Percentiles rank a stretch among this genome's conserved stretches.
Evolutionary conservation across 129 eudicot genomes (phyloP).

Genomic region (Saposhnikovia divaricata): DNA sequence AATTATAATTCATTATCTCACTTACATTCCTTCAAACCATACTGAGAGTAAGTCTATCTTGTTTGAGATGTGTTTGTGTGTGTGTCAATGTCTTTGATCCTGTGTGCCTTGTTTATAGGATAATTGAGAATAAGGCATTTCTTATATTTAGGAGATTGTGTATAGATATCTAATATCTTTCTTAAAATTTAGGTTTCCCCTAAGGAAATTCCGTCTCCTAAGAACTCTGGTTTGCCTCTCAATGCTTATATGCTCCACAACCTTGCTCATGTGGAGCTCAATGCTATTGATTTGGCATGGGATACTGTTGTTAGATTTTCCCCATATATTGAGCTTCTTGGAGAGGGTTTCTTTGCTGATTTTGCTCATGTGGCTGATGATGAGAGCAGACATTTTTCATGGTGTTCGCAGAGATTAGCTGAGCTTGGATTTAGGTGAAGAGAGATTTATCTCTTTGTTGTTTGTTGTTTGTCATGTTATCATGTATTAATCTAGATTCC

Average conservation of each 20-base stretch:
- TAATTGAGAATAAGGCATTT: background rate
- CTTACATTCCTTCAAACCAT: background rate
- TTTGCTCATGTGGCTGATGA: conserved; percentile 98
- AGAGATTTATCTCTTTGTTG: background rate
- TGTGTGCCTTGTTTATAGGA: background rate
- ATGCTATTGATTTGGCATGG: conserved; percentile 98
- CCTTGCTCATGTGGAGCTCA: conserved; percentile 96
- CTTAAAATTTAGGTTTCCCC: conserved; percentile 64
- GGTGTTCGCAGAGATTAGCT: conserved; percentile 87
- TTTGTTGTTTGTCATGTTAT: background rate
- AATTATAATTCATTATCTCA: background rate
- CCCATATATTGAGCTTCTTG: conserved; percentile 59
- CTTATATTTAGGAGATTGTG: background rate
- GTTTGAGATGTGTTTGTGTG: background rate
- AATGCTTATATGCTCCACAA: conserved; percentile 94
- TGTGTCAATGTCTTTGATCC: background rate
- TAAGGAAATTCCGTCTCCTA: conserved; percentile 83
- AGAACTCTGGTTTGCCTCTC: conserved; percentile 73
- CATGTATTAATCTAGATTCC: background rate
- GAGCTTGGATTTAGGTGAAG: conserved; percentile 89
- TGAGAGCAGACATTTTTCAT: conserved; percentile 94
- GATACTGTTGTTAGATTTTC: conserved; percentile 97
- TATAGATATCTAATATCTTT: background rate
- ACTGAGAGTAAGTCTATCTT: background rate
- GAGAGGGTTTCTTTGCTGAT: conserved; percentile 86